These are phyloP conservation scores for Mrakia blollopis DNA, from an alignment of 768 basidiomycete genomes.

Conservation along the genomic window DNA sequence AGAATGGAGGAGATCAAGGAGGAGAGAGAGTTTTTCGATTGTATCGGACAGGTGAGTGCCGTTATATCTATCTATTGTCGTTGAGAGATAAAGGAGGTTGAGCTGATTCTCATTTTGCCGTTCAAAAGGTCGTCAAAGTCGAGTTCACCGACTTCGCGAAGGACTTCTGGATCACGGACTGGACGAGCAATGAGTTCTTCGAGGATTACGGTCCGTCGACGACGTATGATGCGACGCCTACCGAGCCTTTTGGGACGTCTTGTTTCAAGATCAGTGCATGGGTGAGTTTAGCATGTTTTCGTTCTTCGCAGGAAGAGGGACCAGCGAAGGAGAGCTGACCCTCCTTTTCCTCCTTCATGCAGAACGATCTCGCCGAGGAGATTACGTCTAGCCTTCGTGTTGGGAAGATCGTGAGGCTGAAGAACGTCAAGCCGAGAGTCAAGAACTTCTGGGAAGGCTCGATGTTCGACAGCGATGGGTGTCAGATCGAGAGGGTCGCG, in stretches of 20 bases:
- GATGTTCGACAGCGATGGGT: background rate
- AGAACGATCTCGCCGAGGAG: background rate
- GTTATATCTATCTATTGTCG: no score
- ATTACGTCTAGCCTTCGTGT: background rate
- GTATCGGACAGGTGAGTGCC: background rate
- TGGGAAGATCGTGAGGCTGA: background rate
- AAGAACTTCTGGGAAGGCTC: slow-evolving; percentile 9
- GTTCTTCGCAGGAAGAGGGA: no score
- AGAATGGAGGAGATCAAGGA: background rate
- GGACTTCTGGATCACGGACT: background rate
- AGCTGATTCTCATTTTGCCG: background rate
- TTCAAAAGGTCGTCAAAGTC: background rate
- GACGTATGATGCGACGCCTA: background rate
- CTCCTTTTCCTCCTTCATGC: background rate
- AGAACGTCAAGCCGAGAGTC: slow-evolving; percentile 4
- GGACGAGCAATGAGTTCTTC: background rate
- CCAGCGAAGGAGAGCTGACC: background rate
- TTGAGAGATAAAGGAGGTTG: no score
- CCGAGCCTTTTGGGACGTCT: background rate
- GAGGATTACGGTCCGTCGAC: background rate
- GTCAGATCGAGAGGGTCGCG: background rate
- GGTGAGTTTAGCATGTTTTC: background rate
- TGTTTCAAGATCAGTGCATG: background rate
- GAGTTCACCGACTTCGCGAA: background rate
- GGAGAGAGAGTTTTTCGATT: slow-evolving; percentile 8